Percentiles rank a stretch among this genome's conserved stretches.
phyloP scores from a whole-genome alignment of 768 basidiomycete species.

The Dacryopinax primogenitus region DNA sequence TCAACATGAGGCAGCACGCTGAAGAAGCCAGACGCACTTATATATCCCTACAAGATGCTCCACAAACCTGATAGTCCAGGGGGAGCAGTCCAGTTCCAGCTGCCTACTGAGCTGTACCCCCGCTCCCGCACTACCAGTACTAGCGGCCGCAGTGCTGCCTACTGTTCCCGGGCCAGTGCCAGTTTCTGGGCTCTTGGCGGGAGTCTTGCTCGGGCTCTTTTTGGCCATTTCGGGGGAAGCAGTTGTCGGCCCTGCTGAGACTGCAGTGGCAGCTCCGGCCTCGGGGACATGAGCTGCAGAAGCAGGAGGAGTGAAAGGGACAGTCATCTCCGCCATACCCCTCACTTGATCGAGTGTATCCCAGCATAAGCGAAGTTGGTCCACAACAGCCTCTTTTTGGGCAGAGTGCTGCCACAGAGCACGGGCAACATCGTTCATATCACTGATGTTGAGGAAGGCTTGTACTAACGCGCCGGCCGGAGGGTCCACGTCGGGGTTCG shows the following conservation, averaged over 20 bases:
- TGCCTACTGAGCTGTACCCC: not conserved
- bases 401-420: not conserved
- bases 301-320: not conserved
- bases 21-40: not conserved
- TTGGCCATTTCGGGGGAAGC: not conserved
- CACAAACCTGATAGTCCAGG: not conserved
- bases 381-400: not conserved
- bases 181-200: not conserved
- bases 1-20: not conserved
- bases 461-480: not conserved
- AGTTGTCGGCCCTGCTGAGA: not conserved
- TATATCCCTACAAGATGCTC: not conserved
- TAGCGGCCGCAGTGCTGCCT: not conserved
- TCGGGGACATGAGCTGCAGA: not conserved
- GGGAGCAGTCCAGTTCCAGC: not conserved
- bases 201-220: conserved; percentile 6
- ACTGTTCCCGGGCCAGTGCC: not conserved
- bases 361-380: not conserved
- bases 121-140: not conserved
- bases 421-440: not conserved
- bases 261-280: not conserved
- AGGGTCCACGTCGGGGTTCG: not conserved
- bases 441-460: not conserved
- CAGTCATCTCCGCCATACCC: not conserved
- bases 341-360: not conserved